Percentiles rank a stretch among this genome's conserved stretches.
Conservation (phyloP, 257 asterid genomes). For the Solanum rostratum region DNA sequence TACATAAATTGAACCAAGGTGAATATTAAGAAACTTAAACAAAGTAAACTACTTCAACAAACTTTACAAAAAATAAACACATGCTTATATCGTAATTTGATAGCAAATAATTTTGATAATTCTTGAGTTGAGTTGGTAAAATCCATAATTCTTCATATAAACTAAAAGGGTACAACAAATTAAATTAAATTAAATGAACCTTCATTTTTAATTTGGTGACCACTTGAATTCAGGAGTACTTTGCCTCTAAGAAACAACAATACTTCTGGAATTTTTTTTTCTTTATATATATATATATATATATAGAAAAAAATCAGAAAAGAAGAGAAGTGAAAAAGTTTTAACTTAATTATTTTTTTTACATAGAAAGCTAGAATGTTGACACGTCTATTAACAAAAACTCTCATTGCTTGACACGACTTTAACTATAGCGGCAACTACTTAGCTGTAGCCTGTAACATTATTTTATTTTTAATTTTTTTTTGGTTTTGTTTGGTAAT, state of each 20-base stretch:
- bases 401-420: neutral
- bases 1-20: no score
- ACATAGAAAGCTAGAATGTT: neutral
- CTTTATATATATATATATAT: neutral
- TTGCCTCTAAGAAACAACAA: neutral
- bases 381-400: neutral
- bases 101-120: neutral
- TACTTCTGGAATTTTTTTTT: neutral
- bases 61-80: neutral
- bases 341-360: neutral
- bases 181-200: neutral
- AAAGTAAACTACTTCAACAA: neutral
- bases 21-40: neutral
- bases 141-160: neutral
- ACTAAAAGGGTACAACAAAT: neutral
- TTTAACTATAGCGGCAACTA: neutral
- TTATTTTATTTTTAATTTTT: neutral
- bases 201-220: neutral
- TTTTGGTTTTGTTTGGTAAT: neutral
- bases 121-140: neutral
- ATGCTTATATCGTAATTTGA: neutral
- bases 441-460: neutral
- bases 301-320: neutral
- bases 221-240: neutral
- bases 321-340: neutral